A percentile compares a stretch with the other conserved stretches of the same genome.
These are phyloP conservation scores for Colletotrichum liriopes DNA, from an alignment of 2,329 filamentous ascomycete genomes.

Conservation along the genomic window DNA sequence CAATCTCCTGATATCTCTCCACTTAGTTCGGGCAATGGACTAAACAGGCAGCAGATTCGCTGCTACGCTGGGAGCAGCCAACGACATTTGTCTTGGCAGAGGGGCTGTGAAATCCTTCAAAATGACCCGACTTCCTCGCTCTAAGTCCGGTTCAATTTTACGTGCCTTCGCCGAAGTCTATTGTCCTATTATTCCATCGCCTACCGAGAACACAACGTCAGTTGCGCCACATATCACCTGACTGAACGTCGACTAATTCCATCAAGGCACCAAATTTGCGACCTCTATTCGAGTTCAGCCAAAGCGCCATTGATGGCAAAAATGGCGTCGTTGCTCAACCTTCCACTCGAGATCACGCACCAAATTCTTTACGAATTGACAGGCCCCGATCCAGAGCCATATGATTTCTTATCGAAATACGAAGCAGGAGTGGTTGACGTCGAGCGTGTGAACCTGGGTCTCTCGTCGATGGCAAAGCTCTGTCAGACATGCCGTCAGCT, in stretches of 20 bases:
- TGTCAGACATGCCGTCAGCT: constrained; percentile 24
- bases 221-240: not conserved
- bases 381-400: not conserved
- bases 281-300: not conserved
- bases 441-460: not conserved
- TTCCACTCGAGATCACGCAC: constrained; percentile 31
- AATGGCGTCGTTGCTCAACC: constrained; percentile 26
- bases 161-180: not conserved
- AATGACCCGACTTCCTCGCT: not conserved
- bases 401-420: not conserved
- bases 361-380: constrained; percentile 14
- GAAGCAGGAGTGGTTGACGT: too few species aligned
- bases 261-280: too few species aligned
- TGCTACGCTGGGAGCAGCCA: not conserved
- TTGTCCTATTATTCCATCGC: not conserved
- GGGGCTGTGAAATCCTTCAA: constrained; percentile 8
- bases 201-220: not conserved
- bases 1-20: not conserved
- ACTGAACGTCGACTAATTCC: not conserved
- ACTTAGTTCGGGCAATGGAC: not conserved
- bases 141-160: not conserved
- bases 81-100: constrained; percentile 15
- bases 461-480: constrained; percentile 24
- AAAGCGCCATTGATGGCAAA: too few species aligned
- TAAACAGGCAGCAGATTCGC: not conserved